Base-by-base conservation (phyloP, 768 basidiomycete species). In the Pleurotus tuoliensis region DNA sequence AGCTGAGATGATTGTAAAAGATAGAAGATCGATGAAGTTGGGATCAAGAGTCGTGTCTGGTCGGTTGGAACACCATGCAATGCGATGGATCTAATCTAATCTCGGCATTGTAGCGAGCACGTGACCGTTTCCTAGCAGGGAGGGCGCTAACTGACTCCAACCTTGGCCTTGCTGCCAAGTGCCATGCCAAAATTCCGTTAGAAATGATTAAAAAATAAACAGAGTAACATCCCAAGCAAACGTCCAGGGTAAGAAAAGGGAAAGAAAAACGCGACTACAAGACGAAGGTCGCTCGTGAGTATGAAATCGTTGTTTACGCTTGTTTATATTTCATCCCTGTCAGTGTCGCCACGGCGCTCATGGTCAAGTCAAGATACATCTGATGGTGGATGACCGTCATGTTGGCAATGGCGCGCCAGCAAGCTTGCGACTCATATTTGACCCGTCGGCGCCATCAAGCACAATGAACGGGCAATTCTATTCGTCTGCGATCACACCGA, bases 1-100 rank as follows among this genome's bases (percentile, higher is more conserved):
- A 56, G 52, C 39, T 59, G 52, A 57, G 59, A 56, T 46, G 55
- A 61, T 59, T 57, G 59, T 55, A 56, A 61, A 47, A 44, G 51
- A 57, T 25, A 51, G 53, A 55, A 56, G 38, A 47, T 47, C 30
- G 30, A 34, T 34, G 30, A 11, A 11, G 30, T 34, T 34, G 53
- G 58, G 47, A 25, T 55, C 54, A 55, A 45, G 55, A 30, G 30
- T 43, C 56, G 39, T 45, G 47, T 49, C 20, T 18, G 9, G 51
- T 40, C 27, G 46, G 52, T 56, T 49, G 59, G 30, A 22, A n/a
- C 7, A 13, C 46, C 46, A 47, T 47, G 24, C 8, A 12, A 15
- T 24, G 18, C 6, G 18, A 15, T 7, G 16, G 46, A 47, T 47
- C 46, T 47, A 47, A 47, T 47, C 46, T 47, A 47, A 47, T 47